Evolutionary conservation across 1,284 basidiomycete species (phyloP).

Genomic region (Tilletiopsis washingtonensis): DNA sequence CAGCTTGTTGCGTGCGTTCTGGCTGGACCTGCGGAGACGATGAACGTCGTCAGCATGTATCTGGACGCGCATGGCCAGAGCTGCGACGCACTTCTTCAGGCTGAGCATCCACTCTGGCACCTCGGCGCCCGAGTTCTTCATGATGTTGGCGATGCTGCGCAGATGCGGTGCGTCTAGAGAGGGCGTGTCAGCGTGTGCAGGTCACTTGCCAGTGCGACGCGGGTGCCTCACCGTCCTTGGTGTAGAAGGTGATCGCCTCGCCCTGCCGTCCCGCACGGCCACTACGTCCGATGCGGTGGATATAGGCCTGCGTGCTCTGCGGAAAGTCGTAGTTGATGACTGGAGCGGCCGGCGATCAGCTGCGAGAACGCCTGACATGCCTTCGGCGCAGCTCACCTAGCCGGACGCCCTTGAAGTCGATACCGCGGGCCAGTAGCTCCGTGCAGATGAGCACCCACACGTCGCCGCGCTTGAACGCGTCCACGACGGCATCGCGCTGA

Average conservation of each 20-base stretch:
- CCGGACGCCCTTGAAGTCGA: conserved; percentile 87
- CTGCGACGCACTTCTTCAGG: too few relatives aligned
- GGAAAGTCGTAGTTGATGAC: conserved; percentile 73
- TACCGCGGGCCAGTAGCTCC: conserved; percentile 66
- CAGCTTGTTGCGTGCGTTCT: background rate
- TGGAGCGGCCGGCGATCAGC: too few relatives aligned
- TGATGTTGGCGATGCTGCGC: conserved; percentile 80
- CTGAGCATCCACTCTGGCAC: conserved; percentile 44
- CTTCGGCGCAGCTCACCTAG: too few relatives aligned
- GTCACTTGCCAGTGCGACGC: conserved; percentile 73
- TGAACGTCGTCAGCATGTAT: too few relatives aligned
- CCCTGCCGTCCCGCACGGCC: conserved; percentile 86
- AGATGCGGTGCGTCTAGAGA: conserved; percentile 1
- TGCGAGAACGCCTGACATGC: too few relatives aligned
- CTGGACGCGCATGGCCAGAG: too few relatives aligned
- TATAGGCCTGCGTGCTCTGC: conserved; percentile 70
- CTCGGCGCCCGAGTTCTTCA: conserved; percentile 67
- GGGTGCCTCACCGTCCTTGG: conserved; percentile 81
- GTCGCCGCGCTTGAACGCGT: conserved; percentile 66
- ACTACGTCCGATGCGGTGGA: conserved; percentile 93
- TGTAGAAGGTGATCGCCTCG: conserved; percentile 90
- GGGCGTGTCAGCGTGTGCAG: background rate
- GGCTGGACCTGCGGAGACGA: too few relatives aligned
- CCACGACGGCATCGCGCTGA: conserved; percentile 65
- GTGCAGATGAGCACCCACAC: conserved; percentile 46